A percentile compares a stretch with the other conserved stretches of the same genome.
Evolutionary conservation across 257 asterid genomes (phyloP).

Genomic region (Mitragyna speciosa): DNA sequence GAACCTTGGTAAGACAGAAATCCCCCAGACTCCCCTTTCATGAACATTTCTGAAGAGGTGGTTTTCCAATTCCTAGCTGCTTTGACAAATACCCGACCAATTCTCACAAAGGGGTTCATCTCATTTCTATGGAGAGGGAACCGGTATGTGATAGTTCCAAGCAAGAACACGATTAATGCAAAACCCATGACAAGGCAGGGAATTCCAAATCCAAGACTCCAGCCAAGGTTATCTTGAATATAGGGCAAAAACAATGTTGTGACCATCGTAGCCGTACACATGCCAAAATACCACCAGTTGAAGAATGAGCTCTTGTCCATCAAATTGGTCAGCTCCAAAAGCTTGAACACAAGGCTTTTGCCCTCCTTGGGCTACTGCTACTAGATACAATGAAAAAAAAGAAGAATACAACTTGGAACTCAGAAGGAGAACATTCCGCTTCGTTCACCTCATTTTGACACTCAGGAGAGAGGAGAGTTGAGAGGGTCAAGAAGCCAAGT

Average conservation of each 20-base stretch:
- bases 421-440: conserved; percentile 19
- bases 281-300: conserved; percentile 27
- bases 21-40: too few species aligned
- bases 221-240: too few species aligned
- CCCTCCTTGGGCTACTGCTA: too few species aligned
- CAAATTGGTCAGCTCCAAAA: too few species aligned
- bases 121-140: conserved; percentile 10
- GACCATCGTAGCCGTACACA: conserved; percentile 17
- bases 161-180: conserved; percentile 26
- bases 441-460: not conserved
- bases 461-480: not conserved
- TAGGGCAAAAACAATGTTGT: conserved; percentile 21
- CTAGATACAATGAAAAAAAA: conserved; percentile 32
- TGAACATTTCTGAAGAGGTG: too few species aligned
- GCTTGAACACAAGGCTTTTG: too few species aligned
- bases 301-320: too few species aligned
- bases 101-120: conserved; percentile 17
- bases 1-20: too few species aligned
- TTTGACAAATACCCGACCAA: too few species aligned
- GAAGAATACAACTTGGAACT: conserved; percentile 19
- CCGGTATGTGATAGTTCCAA: conserved; percentile 28
- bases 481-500: conserved; percentile 19
- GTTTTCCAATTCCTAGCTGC: too few species aligned
- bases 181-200: conserved; percentile 25
- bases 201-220: conserved; percentile 39